A percentile compares a stretch with the other conserved stretches of the same genome.
Evolutionary conservation across 345 rosid genomes (phyloP).

Genomic region (Gossypium ekmanianum): DNA sequence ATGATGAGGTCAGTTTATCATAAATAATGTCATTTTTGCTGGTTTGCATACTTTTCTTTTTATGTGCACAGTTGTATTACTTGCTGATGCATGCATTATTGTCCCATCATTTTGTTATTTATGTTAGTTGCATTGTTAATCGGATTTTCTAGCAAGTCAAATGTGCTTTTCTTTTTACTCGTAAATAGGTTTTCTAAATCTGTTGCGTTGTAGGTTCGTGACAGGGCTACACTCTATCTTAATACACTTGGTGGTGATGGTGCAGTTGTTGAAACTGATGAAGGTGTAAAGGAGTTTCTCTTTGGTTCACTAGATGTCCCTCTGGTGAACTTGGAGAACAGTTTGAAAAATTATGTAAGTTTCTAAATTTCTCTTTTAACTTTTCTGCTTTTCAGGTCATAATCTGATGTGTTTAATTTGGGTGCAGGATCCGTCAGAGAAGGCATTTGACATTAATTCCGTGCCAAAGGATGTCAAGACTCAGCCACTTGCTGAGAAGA

Average conservation of each 20-base stretch:
- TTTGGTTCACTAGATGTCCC: conserved; percentile 85
- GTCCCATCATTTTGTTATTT: conserved; percentile 5
- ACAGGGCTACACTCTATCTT: conserved; percentile 89
- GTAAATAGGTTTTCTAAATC: conserved; percentile 3
- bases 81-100: not conserved
- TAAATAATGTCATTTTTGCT: not conserved
- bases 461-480: conserved; percentile 85
- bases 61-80: not conserved
- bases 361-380: conserved; percentile 5
- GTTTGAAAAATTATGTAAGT: conserved; percentile 88
- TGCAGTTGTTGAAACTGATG: conserved; percentile 53
- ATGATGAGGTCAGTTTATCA: conserved; percentile 78
- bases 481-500: conserved; percentile 88
- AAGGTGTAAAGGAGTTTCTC: conserved; percentile 62
- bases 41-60: not conserved
- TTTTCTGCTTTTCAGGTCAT: conserved; percentile 19
- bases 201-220: conserved; percentile 70
- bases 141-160: not conserved
- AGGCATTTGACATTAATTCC: conserved; percentile 70
- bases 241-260: conserved; percentile 73
- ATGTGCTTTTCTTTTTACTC: not conserved
- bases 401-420: conserved; percentile 23
- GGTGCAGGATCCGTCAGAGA: conserved; percentile 75
- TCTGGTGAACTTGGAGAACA: conserved; percentile 77
- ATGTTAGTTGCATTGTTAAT: conserved; percentile 3